A percentile compares a stretch with the other conserved stretches of the same genome.
Evolutionary conservation across 2,329 filamentous ascomycete genomes (phyloP).

Genomic region (Stagonosporopsis cucurbitacearum): DNA sequence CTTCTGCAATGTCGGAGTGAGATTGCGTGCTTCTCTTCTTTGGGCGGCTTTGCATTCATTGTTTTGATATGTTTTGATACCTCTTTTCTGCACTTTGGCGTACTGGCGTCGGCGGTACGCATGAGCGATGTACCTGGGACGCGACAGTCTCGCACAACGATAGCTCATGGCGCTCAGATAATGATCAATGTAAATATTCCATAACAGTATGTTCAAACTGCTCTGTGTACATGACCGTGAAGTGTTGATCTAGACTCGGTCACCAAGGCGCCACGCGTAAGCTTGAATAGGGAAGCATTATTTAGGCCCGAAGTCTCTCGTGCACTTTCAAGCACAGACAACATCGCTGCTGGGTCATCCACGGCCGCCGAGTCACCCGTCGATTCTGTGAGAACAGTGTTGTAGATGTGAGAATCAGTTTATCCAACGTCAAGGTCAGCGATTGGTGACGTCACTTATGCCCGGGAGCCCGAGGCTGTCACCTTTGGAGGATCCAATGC

Average conservation of each 20-base stretch:
- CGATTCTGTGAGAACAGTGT: no score
- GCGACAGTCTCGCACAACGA: conserved; percentile 12
- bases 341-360: neutral
- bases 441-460: conserved; percentile 9
- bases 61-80: conserved; percentile 22
- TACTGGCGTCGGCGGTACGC: conserved; percentile 22
- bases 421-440: neutral
- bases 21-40: conserved; percentile 16
- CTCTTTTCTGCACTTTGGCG: conserved; percentile 26
- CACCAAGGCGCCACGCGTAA: neutral
- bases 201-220: neutral
- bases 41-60: conserved; percentile 6
- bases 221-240: neutral
- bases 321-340: neutral
- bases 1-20: conserved; percentile 44
- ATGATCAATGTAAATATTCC: conserved; percentile 25
- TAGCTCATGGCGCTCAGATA: conserved; percentile 25
- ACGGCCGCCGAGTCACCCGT: no score
- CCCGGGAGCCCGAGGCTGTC: conserved; percentile 6
- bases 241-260: neutral
- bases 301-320: conserved; percentile 1
- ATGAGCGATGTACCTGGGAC: conserved; percentile 20
- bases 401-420: neutral
- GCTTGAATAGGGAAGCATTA: conserved; percentile 6
- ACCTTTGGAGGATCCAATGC: conserved; percentile 5